Percentiles rank a stretch among this genome's conserved stretches.
Conservation (phyloP, 192 early-diverging fungal species). For the Gaertneriomyces sp. region DNA sequence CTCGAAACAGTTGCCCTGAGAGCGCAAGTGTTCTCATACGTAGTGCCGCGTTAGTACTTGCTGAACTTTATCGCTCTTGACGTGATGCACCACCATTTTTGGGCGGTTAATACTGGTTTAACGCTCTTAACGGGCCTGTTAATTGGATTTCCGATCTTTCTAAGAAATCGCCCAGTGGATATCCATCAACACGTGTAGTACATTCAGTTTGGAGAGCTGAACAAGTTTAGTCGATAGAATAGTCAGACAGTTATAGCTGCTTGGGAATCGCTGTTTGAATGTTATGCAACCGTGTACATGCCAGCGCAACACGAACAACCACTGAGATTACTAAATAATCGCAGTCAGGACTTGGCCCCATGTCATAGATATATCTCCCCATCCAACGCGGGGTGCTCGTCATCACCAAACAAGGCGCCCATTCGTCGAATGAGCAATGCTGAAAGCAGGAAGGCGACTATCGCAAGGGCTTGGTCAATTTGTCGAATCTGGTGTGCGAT, state of each 20-base stretch:
- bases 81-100: slow-evolving; percentile 15
- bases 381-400: neutral
- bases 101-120: slow-evolving; percentile 6
- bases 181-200: no score
- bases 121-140: neutral
- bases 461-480: slow-evolving; percentile 10
- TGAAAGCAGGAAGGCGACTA: slow-evolving; percentile 17
- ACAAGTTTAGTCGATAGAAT: no score
- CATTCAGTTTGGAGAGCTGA: no score
- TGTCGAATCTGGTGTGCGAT: slow-evolving; percentile 1
- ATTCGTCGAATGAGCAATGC: slow-evolving; percentile 3
- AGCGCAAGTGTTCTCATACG: neutral
- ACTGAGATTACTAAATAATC: no score
- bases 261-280: no score
- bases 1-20: neutral
- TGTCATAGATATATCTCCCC: neutral
- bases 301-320: no score
- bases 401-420: neutral
- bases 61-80: slow-evolving; percentile 19
- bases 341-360: no score
- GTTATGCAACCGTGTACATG: no score
- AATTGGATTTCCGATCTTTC: slow-evolving; percentile 11
- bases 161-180: neutral
- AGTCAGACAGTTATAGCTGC: no score
- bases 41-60: neutral